phyloP scores from a whole-genome alignment of 2,329 filamentous ascomycete genomes.

The Colletotrichum sp. region DNA sequence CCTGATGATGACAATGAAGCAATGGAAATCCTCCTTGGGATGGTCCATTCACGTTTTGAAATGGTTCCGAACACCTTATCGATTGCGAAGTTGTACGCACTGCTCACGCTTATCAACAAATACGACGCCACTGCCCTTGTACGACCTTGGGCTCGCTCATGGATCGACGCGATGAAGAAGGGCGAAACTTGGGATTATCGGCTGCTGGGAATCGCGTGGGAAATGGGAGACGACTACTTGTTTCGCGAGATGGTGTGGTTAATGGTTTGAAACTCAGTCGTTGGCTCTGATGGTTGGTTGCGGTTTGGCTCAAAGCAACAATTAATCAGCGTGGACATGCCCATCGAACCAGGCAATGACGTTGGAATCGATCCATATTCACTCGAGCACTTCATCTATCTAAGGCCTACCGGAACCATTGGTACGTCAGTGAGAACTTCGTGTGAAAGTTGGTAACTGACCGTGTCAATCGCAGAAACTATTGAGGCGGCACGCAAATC shows the following conservation, averaged over 20 bases:
- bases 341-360: too few relatives aligned
- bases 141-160: not conserved
- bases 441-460: not conserved
- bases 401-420: too few relatives aligned
- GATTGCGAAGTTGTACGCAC: not conserved
- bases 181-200: not conserved
- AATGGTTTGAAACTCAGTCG: rapidly evolving
- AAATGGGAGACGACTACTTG: not conserved
- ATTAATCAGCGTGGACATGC: too few relatives aligned
- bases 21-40: not conserved
- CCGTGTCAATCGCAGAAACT: not conserved
- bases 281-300: not conserved
- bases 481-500: not conserved
- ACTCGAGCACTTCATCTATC: too few relatives aligned
- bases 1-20: not conserved
- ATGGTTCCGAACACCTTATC: too few relatives aligned
- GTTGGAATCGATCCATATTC: too few relatives aligned
- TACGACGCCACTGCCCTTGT: not conserved
- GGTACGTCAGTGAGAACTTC: too few relatives aligned
- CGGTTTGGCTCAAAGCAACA: too few relatives aligned
- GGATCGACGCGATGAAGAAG: not conserved
- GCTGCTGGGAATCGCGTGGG: not conserved
- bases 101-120: not conserved
- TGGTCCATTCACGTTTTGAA: too few relatives aligned
- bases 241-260: not conserved